phyloP scores from a whole-genome alignment of 345 rosid genomes.

The Eucalyptus lansdowneana region DNA sequence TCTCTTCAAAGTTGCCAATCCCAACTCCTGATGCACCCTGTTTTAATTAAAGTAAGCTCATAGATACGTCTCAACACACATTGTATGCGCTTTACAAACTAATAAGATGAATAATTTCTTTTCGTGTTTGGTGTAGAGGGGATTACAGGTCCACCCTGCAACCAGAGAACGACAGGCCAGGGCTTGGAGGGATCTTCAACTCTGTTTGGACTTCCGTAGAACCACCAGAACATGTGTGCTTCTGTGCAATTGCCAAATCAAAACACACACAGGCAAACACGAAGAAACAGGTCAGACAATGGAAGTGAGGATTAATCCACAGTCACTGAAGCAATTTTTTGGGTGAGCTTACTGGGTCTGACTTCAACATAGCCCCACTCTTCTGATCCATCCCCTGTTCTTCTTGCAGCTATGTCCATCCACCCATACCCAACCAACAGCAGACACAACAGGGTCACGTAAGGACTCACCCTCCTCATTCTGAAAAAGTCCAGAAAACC shows the following conservation, averaged over 20 bases:
- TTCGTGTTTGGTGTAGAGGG: not conserved
- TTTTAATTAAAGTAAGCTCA: not conserved
- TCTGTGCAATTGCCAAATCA: conserved; percentile 16
- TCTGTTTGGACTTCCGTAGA: conserved; percentile 74
- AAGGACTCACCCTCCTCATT: conserved; percentile 34
- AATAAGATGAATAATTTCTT: not conserved
- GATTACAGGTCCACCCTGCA: conserved; percentile 98
- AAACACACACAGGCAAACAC: not conserved
- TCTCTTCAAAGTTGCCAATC: conserved; percentile 32
- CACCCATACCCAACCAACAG: conserved; percentile 13
- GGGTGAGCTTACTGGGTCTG: conserved; percentile 55
- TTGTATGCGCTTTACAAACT: not conserved
- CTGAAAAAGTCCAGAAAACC: not conserved
- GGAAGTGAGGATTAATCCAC: not conserved
- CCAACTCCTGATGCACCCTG: conserved; percentile 36
- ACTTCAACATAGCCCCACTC: conserved; percentile 93
- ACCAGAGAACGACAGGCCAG: conserved; percentile 93
- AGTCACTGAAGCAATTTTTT: not conserved
- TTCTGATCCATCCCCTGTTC: conserved; percentile 41
- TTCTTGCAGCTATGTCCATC: conserved; percentile 3
- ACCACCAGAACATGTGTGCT: conserved; percentile 98
- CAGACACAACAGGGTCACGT: conserved; percentile 9
- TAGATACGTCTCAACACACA: not conserved
- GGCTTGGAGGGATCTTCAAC: conserved; percentile 71
- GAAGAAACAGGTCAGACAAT: not conserved